Percentiles rank a stretch among this genome's conserved stretches.
Conservation (phyloP, 2,329 filamentous ascomycete genomes). For the Clarireedia paspali region DNA sequence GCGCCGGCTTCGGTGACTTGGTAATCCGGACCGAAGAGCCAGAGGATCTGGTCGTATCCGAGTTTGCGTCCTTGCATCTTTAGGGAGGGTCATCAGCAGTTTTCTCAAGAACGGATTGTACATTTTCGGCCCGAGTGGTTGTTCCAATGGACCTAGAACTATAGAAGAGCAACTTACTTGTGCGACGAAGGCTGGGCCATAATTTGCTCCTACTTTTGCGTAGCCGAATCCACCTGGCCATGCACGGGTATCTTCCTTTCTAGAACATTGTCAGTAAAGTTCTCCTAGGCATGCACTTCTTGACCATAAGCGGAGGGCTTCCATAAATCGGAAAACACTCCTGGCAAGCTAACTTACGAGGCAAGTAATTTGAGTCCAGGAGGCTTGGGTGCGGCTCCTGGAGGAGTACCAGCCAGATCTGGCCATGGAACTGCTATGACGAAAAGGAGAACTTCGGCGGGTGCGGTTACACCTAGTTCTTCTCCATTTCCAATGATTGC, state of each 20-base stretch:
- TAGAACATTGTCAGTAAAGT: neutral
- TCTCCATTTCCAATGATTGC: slow-evolving; percentile 78
- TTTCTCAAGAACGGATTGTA: too few species aligned
- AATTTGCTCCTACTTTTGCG: slow-evolving; percentile 90
- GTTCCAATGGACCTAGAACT: neutral
- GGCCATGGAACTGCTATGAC: slow-evolving; percentile 61
- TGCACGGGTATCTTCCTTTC: slow-evolving; percentile 70
- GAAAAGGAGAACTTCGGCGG: slow-evolving; percentile 77
- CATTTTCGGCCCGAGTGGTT: too few species aligned
- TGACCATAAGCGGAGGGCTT: too few species aligned
- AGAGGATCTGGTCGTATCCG: slow-evolving; percentile 84
- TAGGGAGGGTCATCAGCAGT: neutral
- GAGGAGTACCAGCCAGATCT: slow-evolving; percentile 23
- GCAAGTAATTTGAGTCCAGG: slow-evolving; percentile 67
- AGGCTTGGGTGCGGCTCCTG: slow-evolving; percentile 33
- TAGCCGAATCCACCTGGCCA: slow-evolving; percentile 93
- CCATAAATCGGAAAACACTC: neutral
- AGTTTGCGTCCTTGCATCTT: slow-evolving; percentile 56
- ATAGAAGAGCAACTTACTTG: neutral
- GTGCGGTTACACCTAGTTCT: slow-evolving; percentile 71
- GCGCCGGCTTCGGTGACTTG: slow-evolving; percentile 74
- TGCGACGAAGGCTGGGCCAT: slow-evolving; percentile 74
- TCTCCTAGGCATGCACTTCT: too few species aligned
- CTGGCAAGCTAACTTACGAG: slow-evolving; percentile 31
- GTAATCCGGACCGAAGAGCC: slow-evolving; percentile 69